Evolutionary conservation across 306 rosid species (phyloP).

Genomic region (Pterocarpus santalinus): DNA sequence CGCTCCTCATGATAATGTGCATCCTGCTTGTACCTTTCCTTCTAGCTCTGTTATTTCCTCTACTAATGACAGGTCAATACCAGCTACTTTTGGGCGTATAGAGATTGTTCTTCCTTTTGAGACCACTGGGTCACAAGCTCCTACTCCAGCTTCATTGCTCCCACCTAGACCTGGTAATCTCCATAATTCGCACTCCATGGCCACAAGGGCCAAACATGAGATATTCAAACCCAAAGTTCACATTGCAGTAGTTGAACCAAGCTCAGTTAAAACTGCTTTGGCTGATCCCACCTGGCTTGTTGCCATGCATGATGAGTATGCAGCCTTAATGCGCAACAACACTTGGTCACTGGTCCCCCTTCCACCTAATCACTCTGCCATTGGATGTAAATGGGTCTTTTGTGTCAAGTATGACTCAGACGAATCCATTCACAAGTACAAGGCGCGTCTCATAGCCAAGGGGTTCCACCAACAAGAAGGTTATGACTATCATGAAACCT

Average conservation of each 20-base stretch:
- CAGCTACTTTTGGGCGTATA: too few species aligned
- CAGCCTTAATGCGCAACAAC: neutral
- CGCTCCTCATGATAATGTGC: too few species aligned
- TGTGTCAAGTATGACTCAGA: neutral
- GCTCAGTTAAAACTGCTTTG: too few species aligned
- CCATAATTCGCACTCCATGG: neutral
- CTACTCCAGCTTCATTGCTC: neutral
- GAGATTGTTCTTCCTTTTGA: too few species aligned
- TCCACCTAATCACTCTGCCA: fast-evolving
- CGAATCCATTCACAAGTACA: neutral
- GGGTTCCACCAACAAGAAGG: neutral
- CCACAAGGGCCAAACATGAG: neutral
- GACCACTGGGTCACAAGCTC: too few species aligned
- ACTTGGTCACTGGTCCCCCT: neutral
- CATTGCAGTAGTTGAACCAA: neutral
- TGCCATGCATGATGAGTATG: neutral
- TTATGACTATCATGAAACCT: neutral
- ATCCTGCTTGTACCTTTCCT: too few species aligned
- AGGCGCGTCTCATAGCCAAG: neutral
- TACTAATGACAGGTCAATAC: too few species aligned
- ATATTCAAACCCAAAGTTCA: neutral
- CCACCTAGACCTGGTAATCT: too few species aligned
- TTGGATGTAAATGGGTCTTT: neutral
- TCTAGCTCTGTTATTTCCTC: too few species aligned
- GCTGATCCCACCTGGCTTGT: neutral